A percentile compares a stretch with the other conserved stretches of the same genome.
phyloP scores from a whole-genome alignment of 2,329 filamentous ascomycete genomes.

The Orbilia blumenaviensis region DNA sequence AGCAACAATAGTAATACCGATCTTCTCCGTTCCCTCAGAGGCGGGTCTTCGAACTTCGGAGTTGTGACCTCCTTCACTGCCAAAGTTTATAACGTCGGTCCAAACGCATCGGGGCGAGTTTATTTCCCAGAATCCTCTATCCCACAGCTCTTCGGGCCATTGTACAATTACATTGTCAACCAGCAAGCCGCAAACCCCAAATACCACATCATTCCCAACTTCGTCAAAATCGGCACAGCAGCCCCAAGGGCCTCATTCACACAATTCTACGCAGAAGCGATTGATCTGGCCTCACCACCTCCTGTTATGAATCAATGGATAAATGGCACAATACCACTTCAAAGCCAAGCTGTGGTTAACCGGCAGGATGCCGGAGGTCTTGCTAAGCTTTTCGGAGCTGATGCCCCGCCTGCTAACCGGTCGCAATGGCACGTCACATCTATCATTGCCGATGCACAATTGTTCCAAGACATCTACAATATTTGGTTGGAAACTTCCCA shows the following conservation, averaged over 20 bases:
- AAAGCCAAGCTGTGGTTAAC: slow-evolving; percentile 5
- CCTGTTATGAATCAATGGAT: slow-evolving; percentile 20
- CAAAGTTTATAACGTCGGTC: background rate
- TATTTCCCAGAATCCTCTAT: background rate
- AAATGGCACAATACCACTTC: slow-evolving; percentile 12
- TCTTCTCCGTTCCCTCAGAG: slow-evolving; percentile 59
- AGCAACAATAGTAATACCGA: slow-evolving; percentile 63
- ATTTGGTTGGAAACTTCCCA: slow-evolving; percentile 9
- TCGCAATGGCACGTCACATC: slow-evolving; percentile 24
- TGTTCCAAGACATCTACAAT: slow-evolving; percentile 21
- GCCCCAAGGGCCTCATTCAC: background rate
- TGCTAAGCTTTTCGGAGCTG: background rate
- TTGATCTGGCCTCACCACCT: slow-evolving; percentile 19
- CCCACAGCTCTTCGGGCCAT: background rate
- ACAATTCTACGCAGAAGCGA: slow-evolving; percentile 15
- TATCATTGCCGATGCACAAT: slow-evolving; percentile 3
- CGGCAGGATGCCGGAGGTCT: slow-evolving; percentile 5
- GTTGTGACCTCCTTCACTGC: slow-evolving; percentile 58
- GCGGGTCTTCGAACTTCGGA: slow-evolving; percentile 59
- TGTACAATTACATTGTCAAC: background rate
- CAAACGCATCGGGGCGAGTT: background rate
- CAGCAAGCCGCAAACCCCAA: background rate
- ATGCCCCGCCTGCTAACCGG: background rate
- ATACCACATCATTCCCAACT: background rate
- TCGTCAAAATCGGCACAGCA: background rate